phyloP scores from a whole-genome alignment of 306 rosid genomes.

The Inga leiocalycina region DNA sequence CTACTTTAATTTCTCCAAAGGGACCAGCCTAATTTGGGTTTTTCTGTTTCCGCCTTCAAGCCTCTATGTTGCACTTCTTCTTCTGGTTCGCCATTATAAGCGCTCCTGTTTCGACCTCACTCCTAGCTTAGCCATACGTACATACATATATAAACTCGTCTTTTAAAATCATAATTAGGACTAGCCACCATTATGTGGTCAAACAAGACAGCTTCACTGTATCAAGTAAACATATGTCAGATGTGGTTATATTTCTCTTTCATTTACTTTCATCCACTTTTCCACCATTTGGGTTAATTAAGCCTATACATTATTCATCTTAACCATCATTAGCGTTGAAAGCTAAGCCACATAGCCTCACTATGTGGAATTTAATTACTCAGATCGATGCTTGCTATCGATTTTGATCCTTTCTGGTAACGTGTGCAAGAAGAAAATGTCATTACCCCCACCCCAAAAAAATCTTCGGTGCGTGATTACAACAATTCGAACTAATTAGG shows the following conservation, averaged over 20 bases:
- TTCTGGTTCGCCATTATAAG: conserved; percentile 5
- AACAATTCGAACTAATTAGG: conserved; percentile 29
- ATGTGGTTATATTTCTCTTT: neutral
- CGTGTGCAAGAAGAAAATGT: neutral
- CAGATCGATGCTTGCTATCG: neutral
- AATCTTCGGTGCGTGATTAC: conserved; percentile 11
- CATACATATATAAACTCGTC: neutral
- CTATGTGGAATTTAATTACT: conserved; percentile 34
- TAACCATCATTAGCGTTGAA: conserved; percentile 31
- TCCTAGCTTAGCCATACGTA: neutral
- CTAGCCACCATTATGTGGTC: conserved; percentile 15
- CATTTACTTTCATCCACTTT: conserved; percentile 7
- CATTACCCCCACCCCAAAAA: neutral
- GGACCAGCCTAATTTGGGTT: conserved; percentile 26
- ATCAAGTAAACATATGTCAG: conserved; percentile 26
- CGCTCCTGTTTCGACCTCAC: neutral
- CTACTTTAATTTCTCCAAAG: conserved; percentile 20
- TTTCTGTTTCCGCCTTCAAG: conserved; percentile 33
- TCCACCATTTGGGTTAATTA: neutral
- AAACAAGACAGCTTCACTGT: conserved; percentile 20
- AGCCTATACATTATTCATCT: neutral
- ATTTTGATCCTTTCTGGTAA: conserved; percentile 18
- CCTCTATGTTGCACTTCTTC: conserved; percentile 27
- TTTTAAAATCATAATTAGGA: neutral
- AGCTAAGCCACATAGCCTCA: conserved; percentile 27